Evolutionary conservation across 331 rosid species (phyloP).

Genomic region (Arachis monticola): DNA sequence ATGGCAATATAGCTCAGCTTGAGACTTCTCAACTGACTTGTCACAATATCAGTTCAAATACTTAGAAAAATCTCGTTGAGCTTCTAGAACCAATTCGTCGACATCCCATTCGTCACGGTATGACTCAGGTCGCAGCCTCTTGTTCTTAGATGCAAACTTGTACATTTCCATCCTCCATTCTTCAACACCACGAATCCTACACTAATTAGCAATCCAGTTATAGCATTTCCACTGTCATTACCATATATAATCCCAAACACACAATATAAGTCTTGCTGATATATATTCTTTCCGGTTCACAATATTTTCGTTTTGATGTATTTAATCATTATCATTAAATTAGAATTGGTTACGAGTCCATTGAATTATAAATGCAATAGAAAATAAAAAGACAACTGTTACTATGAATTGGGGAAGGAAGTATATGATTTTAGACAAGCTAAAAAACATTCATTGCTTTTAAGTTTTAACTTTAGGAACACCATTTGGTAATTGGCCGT

Average conservation of each 20-base stretch:
- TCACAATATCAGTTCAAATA: too few relatives aligned
- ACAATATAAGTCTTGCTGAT: not conserved
- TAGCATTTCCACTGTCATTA: slow-evolving; percentile 61
- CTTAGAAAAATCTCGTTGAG: too few relatives aligned
- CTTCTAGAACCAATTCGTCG: too few relatives aligned
- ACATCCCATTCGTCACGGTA: too few relatives aligned
- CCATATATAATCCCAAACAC: slow-evolving; percentile 29
- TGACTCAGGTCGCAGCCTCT: too few relatives aligned
- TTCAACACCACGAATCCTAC: slow-evolving; percentile 56
- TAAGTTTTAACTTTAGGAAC: not conserved
- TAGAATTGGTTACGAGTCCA: too few relatives aligned
- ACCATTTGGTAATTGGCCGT: slow-evolving; percentile 51
- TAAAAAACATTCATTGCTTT: not conserved
- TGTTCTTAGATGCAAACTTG: not conserved
- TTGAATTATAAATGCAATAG: too few relatives aligned
- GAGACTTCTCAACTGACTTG: too few relatives aligned
- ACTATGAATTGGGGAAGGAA: too few relatives aligned
- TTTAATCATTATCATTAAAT: too few relatives aligned
- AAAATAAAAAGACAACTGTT: too few relatives aligned
- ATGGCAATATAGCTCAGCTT: not conserved
- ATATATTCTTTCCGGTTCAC: not conserved
- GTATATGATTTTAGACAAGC: not conserved
- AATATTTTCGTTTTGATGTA: too few relatives aligned
- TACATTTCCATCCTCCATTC: slow-evolving; percentile 74
- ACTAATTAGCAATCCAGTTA: slow-evolving; percentile 73